Percentiles rank a stretch among this genome's conserved stretches.
These are phyloP conservation scores for Claviceps spartinae DNA, from an alignment of 2,329 filamentous ascomycete genomes.

Conservation along the genomic window DNA sequence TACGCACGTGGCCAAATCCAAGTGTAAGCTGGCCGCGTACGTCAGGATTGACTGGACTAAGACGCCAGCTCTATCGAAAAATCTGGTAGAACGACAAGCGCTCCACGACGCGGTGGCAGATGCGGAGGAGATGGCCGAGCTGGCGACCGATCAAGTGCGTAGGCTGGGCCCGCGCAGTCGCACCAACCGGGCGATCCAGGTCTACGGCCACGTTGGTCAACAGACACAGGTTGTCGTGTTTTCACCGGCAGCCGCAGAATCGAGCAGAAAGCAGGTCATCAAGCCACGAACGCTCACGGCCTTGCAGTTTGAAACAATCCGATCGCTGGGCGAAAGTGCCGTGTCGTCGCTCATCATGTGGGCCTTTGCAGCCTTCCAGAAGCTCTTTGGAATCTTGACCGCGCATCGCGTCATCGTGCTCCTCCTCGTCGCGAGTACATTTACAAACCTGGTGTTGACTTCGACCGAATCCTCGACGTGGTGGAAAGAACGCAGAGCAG, in stretches of 20 bases:
- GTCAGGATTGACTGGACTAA: conserved; percentile 79
- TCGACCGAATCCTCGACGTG: conserved; percentile 61
- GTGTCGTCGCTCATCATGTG: conserved; percentile 67
- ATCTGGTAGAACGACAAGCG: conserved; percentile 54
- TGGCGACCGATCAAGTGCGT: conserved; percentile 64
- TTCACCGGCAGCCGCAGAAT: conserved; percentile 33
- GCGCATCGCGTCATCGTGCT: conserved; percentile 63
- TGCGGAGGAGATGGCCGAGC: conserved; percentile 60
- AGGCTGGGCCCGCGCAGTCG: conserved; percentile 59
- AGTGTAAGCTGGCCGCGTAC: conserved; percentile 81
- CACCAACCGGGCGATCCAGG: conserved; percentile 64
- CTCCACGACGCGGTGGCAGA: conserved; percentile 61
- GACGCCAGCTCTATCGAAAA: conserved; percentile 45
- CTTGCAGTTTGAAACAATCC: conserved; percentile 57
- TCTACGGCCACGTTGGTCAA: conserved; percentile 64
- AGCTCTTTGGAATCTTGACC: conserved; percentile 52
- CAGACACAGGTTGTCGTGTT: conserved; percentile 51
- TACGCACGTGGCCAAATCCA: conserved; percentile 82
- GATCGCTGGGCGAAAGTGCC: conserved; percentile 63
- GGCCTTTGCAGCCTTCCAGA: conserved; percentile 52
- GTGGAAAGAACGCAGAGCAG: conserved; percentile 75
- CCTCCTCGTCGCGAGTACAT: conserved; percentile 52
- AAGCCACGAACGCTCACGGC: conserved; percentile 49
- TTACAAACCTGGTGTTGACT: conserved; percentile 63
- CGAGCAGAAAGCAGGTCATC: conserved; percentile 43